These are phyloP conservation scores for Naganishia liquefaciens DNA, from an alignment of 1,284 basidiomycete genomes.

Conservation along the genomic window DNA sequence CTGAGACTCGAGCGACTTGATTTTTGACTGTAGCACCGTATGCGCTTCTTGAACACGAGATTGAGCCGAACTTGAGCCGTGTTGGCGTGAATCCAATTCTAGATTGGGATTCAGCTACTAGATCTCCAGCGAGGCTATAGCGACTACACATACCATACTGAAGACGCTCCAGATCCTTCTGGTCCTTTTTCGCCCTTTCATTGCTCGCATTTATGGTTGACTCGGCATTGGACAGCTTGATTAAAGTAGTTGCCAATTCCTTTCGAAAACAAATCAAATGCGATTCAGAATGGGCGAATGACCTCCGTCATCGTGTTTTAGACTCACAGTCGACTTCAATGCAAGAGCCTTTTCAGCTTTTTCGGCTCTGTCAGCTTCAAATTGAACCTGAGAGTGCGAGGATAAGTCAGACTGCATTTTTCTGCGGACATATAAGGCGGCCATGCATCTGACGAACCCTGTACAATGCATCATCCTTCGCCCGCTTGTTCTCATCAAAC, in stretches of 20 bases:
- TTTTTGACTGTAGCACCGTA: slow-evolving; percentile 35
- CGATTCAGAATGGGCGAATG: neutral
- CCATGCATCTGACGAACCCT: slow-evolving; percentile 37
- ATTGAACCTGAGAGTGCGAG: slow-evolving; percentile 35
- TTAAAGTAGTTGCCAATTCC: slow-evolving; percentile 43
- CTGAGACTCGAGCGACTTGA: slow-evolving; percentile 42
- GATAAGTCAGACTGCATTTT: slow-evolving; percentile 3
- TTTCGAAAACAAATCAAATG: slow-evolving; percentile 10
- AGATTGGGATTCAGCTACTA: neutral
- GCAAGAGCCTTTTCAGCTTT: slow-evolving; percentile 40
- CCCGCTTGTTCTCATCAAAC: slow-evolving; percentile 38
- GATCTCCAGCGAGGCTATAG: neutral
- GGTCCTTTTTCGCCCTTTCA: slow-evolving; percentile 40
- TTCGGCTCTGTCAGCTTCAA: slow-evolving; percentile 42
- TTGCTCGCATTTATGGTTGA: slow-evolving; percentile 38
- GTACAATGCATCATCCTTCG: slow-evolving; percentile 44
- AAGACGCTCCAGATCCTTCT: slow-evolving; percentile 44
- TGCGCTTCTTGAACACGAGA: slow-evolving; percentile 31
- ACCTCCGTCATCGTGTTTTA: neutral
- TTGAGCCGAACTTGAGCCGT: slow-evolving; percentile 31
- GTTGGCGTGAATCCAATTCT: slow-evolving; percentile 20
- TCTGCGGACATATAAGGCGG: neutral
- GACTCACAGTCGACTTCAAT: slow-evolving; percentile 37
- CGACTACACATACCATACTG: slow-evolving; percentile 42
- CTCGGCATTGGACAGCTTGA: slow-evolving; percentile 49